Percentiles rank a stretch among this genome's conserved stretches.
Evolutionary conservation across 257 asterid species (phyloP).

Genomic region (Buddleja alternifolia): DNA sequence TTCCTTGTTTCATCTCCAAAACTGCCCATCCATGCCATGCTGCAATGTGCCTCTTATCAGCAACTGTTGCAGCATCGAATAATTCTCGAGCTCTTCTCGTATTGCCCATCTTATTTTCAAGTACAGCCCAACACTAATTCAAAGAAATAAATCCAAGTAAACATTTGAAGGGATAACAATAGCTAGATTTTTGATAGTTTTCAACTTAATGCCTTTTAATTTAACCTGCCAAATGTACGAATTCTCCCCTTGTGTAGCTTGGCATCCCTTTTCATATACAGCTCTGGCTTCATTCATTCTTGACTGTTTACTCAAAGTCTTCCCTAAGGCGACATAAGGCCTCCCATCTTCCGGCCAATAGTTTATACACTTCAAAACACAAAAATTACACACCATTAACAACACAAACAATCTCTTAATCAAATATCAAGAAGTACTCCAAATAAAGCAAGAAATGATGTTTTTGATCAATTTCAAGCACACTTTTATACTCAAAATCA

Average conservation of each 20-base stretch:
- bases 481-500: too few species aligned
- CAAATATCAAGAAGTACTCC: background rate
- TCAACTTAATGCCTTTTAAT: background rate
- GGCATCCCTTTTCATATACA: conserved; percentile 93
- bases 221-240: conserved; percentile 97
- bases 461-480: too few species aligned
- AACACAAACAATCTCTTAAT: background rate
- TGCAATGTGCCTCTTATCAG: conserved; percentile 87
- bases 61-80: conserved; percentile 96
- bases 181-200: background rate
- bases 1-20: conserved; percentile 84
- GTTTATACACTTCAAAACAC: conserved; percentile 70
- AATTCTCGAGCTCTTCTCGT: conserved; percentile 78
- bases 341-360: conserved; percentile 99
- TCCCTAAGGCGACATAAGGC: conserved; percentile 88
- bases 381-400: conserved; percentile 18
- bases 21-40: conserved; percentile 99
- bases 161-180: background rate
- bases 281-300: conserved; percentile 78
- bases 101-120: conserved; percentile 88
- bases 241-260: conserved; percentile 96
- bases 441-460: background rate
- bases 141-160: conserved; percentile 30
- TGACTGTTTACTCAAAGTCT: conserved; percentile 69
- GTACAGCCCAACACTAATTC: conserved; percentile 93